These are phyloP conservation scores for Diaporthe vexans DNA, from an alignment of 2,329 filamentous ascomycete species.

Conservation along the genomic window DNA sequence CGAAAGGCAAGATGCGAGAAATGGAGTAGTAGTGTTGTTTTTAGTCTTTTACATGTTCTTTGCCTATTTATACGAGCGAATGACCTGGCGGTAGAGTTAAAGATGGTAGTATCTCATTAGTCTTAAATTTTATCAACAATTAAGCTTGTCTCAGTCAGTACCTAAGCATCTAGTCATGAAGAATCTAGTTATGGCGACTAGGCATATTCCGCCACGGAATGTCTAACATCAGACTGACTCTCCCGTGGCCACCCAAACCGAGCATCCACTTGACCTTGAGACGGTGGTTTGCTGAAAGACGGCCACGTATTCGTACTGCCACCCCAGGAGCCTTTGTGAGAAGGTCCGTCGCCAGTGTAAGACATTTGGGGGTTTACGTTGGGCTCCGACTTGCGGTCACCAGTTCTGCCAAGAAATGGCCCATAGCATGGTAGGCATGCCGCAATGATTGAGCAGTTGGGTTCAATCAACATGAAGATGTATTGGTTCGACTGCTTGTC, in stretches of 20 bases:
- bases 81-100: too few species aligned
- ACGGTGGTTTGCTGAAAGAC: not conserved
- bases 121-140: too few species aligned
- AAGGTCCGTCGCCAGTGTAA: not conserved
- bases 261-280: not conserved
- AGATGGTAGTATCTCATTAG: too few species aligned
- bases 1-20: too few species aligned
- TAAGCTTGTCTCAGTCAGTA: too few species aligned
- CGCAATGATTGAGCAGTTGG: slow-evolving; percentile 25
- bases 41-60: too few species aligned
- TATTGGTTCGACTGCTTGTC: slow-evolving; percentile 3
- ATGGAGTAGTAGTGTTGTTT: too few species aligned
- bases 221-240: not conserved
- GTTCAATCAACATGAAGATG: slow-evolving; percentile 22
- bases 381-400: not conserved
- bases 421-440: slow-evolving; percentile 27
- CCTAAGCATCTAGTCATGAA: too few species aligned
- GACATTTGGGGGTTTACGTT: not conserved
- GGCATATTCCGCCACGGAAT: not conserved
- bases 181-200: too few species aligned
- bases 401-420: not conserved
- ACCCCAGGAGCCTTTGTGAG: not conserved
- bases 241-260: not conserved
- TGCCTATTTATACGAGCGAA: too few species aligned
- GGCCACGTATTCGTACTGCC: not conserved